Evolutionary conservation across 2,329 filamentous ascomycete species (phyloP), one percentile per base, ranked within the genome.

Genomic region (Hirsutella thompsonii): DNA sequence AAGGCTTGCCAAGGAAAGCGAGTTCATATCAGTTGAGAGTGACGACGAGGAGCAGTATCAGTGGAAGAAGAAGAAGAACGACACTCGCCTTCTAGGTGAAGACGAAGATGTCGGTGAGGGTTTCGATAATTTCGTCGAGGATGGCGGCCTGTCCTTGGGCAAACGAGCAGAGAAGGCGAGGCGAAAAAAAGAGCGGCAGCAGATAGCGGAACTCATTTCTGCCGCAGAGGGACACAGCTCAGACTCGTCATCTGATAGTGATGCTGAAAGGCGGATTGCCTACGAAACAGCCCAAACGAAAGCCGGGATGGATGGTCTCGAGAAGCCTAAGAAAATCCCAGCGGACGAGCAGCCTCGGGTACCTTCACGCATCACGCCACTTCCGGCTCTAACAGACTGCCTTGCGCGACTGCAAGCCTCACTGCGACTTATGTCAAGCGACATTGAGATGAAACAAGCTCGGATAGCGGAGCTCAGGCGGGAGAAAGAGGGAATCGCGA

Each of bases 91-190:
- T 2, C 74, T 88, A 5, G 75, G 72, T 34, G 88, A 95, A 28
- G 90, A 96, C 51, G 90, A 96, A 56, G 87, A 96, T 53, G 73
- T 95, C 0, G 85, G 84, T 30, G 92, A 96, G 62, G 89, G 88
- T 0, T 96, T 94, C 51, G 90, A 96, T 45, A 82, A 90, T 41
- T 94, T 85, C 52, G 85, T 92, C 8, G 84, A 92, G 33, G 86
- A 94, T 55, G 87, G 84, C 8, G 76, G 77, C 8, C 75, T 95
- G 9, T 76, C 84, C 1, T 68, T 95, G 0, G 86, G 88, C 28
- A 78, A 73, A 46, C 84, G 83, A 45, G 87, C 87, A 0, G 85
- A 92, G 60, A 76, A 74, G 18, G 84, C 87, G 49, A 81, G 76
- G 0, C 67, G 74, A 38, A 70, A 69, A 40, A 73, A 72, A 36